Conservation (phyloP, 164 flowering plant species). For the Piper betle region DNA sequence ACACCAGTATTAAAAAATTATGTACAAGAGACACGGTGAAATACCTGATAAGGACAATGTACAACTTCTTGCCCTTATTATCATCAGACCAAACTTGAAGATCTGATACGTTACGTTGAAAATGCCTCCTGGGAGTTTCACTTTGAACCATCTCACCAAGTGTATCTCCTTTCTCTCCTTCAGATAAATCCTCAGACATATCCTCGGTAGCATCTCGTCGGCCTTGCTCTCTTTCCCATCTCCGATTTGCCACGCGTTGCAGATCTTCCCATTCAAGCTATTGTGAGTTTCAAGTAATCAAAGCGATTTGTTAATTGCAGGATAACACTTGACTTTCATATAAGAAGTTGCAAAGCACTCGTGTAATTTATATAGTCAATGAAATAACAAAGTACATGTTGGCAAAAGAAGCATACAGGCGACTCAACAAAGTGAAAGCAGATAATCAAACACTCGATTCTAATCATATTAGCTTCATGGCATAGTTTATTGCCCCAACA, state of each 20-base stretch:
- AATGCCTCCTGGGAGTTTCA: slow-evolving; percentile 49
- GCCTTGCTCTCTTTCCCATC: slow-evolving; percentile 79
- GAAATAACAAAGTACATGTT: too few relatives aligned
- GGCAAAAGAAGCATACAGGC: too few relatives aligned
- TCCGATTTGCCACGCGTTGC: slow-evolving; percentile 46
- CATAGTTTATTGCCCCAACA: too few relatives aligned
- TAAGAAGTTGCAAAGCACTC: too few relatives aligned
- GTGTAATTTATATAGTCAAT: too few relatives aligned
- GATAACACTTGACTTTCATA: not conserved
- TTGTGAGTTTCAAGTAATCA: not conserved
- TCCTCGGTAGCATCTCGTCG: slow-evolving; percentile 78
- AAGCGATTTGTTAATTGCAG: not conserved
- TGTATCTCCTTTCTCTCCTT: slow-evolving; percentile 65
- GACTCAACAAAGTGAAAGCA: too few relatives aligned
- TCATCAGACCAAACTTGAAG: slow-evolving; percentile 81
- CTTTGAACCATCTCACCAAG: slow-evolving; percentile 29
- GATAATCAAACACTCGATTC: too few relatives aligned
- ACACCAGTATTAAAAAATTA: too few relatives aligned
- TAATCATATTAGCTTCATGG: too few relatives aligned
- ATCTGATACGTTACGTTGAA: slow-evolving; percentile 50
- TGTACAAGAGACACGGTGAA: not conserved
- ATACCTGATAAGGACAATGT: slow-evolving; percentile 80
- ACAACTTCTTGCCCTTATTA: slow-evolving; percentile 72
- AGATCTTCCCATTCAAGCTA: slow-evolving; percentile 68
- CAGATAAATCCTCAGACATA: slow-evolving; percentile 71